Evolutionary conservation across 2,329 filamentous ascomycete genomes (phyloP).

Genomic region (Fusarium nygamai): DNA sequence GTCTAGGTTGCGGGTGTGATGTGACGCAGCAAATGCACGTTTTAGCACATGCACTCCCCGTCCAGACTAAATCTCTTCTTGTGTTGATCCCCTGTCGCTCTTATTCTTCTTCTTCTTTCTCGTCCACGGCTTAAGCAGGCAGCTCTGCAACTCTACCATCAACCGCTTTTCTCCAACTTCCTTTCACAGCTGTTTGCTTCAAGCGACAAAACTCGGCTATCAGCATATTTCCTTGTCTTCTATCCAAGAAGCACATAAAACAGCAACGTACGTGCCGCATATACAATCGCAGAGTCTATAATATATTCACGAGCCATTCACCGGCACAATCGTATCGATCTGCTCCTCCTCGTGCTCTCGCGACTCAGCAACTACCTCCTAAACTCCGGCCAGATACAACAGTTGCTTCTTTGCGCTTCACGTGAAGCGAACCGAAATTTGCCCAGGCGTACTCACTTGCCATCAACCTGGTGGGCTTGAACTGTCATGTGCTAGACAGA

Average conservation of each 20-base stretch:
- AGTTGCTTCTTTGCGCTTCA: background rate
- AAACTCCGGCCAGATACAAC: background rate
- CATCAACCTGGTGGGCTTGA: background rate
- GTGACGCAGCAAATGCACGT: constrained; percentile 34
- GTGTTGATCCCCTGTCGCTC: constrained; percentile 33
- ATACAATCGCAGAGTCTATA: constrained; percentile 12
- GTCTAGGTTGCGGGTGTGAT: constrained; percentile 29
- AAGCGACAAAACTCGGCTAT: background rate
- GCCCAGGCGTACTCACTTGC: background rate
- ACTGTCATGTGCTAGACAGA: constrained; percentile 7
- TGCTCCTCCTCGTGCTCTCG: background rate
- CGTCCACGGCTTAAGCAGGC: constrained; percentile 14
- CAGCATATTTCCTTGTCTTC: constrained; percentile 3
- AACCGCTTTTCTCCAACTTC: background rate
- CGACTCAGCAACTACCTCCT: background rate
- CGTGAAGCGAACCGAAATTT: background rate
- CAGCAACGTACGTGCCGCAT: background rate
- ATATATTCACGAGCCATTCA: constrained; percentile 13
- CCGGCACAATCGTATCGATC: constrained; percentile 5
- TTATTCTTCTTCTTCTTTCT: constrained; percentile 24
- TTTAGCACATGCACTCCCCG: constrained; percentile 34
- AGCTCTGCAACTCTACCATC: constrained; percentile 14
- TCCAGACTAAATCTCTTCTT: constrained; percentile 17
- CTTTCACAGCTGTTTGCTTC: background rate
- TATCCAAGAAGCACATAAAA: constrained; percentile 2